Conservation (phyloP, 176 grass and related monocot species). For the Ampelocalamus luodianensis region DNA sequence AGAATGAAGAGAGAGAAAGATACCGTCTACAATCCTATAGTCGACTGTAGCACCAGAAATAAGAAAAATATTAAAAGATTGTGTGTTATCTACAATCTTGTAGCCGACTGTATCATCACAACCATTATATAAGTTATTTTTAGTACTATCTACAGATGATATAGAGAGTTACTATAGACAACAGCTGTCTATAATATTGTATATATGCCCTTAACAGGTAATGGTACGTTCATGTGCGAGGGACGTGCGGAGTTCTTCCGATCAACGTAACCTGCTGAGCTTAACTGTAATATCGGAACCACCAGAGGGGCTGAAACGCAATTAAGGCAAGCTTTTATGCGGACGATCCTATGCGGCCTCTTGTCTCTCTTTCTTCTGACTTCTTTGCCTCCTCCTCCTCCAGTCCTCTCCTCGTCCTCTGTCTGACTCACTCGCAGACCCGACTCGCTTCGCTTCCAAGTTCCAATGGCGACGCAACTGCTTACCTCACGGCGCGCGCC, state of each 20-base stretch:
- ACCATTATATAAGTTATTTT: too few relatives aligned
- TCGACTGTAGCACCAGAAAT: too few relatives aligned
- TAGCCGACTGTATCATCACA: too few relatives aligned
- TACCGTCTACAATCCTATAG: too few relatives aligned
- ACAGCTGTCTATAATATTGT: too few relatives aligned
- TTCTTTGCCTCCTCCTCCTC: constrained; percentile 22
- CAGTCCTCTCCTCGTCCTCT: constrained; percentile 35
- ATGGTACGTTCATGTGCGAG: background rate
- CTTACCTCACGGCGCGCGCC: constrained; percentile 40
- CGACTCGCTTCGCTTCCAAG: constrained; percentile 59
- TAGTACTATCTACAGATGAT: too few relatives aligned
- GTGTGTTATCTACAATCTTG: too few relatives aligned
- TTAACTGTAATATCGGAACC: background rate
- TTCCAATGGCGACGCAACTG: constrained; percentile 57
- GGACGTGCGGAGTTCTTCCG: too few relatives aligned
- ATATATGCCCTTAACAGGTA: too few relatives aligned
- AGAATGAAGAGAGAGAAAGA: too few relatives aligned
- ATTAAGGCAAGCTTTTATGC: constrained; percentile 15
- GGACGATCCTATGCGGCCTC: constrained; percentile 39
- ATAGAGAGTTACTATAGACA: too few relatives aligned
- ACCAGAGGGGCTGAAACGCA: background rate
- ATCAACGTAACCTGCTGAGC: background rate
- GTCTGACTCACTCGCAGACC: constrained; percentile 18
- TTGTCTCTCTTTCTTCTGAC: constrained; percentile 51
- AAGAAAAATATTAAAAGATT: too few relatives aligned